Conservation (phyloP, 257 asterid genomes). For the Oldenlandia corymbosa region DNA sequence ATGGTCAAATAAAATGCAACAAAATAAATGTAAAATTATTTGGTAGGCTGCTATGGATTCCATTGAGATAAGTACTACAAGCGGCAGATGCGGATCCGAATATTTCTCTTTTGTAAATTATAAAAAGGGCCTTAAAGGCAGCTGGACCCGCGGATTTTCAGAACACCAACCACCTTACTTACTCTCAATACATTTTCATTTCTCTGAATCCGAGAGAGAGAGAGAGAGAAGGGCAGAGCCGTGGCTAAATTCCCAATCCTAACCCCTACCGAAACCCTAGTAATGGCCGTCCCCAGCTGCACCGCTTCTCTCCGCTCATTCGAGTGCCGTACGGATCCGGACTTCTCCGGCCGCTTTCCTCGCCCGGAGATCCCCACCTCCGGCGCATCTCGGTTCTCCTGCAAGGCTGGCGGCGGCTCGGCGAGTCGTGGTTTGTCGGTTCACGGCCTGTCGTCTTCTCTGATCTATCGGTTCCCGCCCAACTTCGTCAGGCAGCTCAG, state of each 20-base stretch:
- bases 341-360: conserved; percentile 37
- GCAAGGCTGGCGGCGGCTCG: conserved; percentile 25
- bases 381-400: conserved; percentile 33
- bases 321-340: conserved; percentile 87
- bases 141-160: too few relatives aligned
- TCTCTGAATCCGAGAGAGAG: not conserved
- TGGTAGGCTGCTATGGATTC: too few relatives aligned
- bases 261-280: conserved; percentile 15
- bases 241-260: not conserved
- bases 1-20: too few relatives aligned
- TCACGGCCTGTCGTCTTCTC: conserved; percentile 56
- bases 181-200: not conserved
- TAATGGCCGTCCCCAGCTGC: conserved; percentile 77
- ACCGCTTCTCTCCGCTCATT: conserved; percentile 52
- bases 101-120: too few relatives aligned
- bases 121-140: too few relatives aligned
- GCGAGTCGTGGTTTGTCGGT: conserved; percentile 25
- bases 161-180: too few relatives aligned
- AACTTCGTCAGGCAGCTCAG: conserved; percentile 95
- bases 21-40: too few relatives aligned
- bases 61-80: too few relatives aligned
- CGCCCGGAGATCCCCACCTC: conserved; percentile 43
- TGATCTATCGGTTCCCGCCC: conserved; percentile 74
- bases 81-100: too few relatives aligned
- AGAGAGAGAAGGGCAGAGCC: not conserved